Base-by-base conservation (phyloP, 2,329 filamentous ascomycete species). In the Alternaria alternata region DNA sequence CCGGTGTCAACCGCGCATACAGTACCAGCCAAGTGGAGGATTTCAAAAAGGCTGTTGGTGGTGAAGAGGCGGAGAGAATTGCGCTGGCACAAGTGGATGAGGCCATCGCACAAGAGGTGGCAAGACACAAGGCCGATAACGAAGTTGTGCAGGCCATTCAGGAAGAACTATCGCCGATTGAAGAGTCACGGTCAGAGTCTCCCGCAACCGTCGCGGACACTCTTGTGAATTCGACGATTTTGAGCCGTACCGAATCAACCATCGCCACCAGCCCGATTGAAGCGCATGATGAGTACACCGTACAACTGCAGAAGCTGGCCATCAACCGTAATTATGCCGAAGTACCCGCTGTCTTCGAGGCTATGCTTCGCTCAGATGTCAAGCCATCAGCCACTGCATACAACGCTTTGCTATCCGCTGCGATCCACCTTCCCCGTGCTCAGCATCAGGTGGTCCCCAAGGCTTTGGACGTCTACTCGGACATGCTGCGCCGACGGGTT, bases 391-490 rank as follows among this genome's bases (percentile, higher is more conserved):
- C 92, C 48, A 85, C 88, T 47, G 91, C 94, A n/a, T 99, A 99
- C 84, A 97, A 97, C 76, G 91, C 93, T 51, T 85, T 99, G 44
- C 83, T 99, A 43, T 85, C 89, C 70, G 92, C 95, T 6, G 93
- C 93, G 14, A 92, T 97, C 63, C 86, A 92, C 68, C 86, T 97
- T 18, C 92, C 94, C 7, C 84, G 85, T 24, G 89, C 92, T 77
- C 91, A 89, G 78, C 90, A 91, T 54, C 91, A 96, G 80, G 88
- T 95, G 53, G 92, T 96, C 14, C 90, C 93, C 63, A 96, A 96
- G 82, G 93, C 93, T 5, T 85, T 98, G 53, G 94, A 97, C 81
- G 91, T 99, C 53, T 99, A 98, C 78, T 91, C 93, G 16, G 94
- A 98, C 76, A 98, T 99, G 95, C 88, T 97, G 69, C 89, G 90